Base-by-base conservation (phyloP, 2,329 filamentous ascomycete species). In the Dichotomopilus funicola region DNA sequence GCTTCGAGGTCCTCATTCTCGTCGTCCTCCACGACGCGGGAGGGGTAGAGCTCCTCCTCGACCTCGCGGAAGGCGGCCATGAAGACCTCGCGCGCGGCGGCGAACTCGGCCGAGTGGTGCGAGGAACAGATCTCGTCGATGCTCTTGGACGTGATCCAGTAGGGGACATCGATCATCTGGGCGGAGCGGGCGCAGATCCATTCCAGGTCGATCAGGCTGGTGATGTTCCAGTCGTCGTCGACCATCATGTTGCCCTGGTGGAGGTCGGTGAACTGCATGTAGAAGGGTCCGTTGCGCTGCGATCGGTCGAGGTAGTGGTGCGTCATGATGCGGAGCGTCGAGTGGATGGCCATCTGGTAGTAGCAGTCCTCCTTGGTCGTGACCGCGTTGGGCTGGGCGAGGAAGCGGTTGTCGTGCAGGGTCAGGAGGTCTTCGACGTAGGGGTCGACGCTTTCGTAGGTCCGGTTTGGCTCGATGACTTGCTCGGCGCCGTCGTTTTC, bases 401-500 rank as follows among this genome's bases (percentile, higher is more conserved):
- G 53, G 10, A 54, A 40, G 12, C 35, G 19, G 9, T 13, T 6
- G 47, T 54, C 65, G 53, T 68, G 64, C 1, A 67, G 57, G 10
- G 64, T 57, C 10, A 68, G 40, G 54, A 67, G 40, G 49, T 67
- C 66, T 5, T 62, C 13, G 3, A 63, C 60, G 47, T 58, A 69
- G 33, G 61, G 56, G 42, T 70, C 71, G 33, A 54, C 65, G 52
- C 61, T 64, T 36, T 53, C 60, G 54, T 70, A 72, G 12, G 67
- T 71, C 13, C 67, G 56, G 45, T 63, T 63, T 19, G 42, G 60
- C 37, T 52, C 47, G 33, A 72, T 70, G 6, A 59, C 62, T 57
- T 67, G 66, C 41, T 55, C 62, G 2, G 66, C 63, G 47, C 67
- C 67, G 8, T 69, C 60, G 61, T 70, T 72, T 61, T 72, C 70